phyloP scores from a whole-genome alignment of 2,329 filamentous ascomycete species.

The Colletotrichum orchidophilum region DNA sequence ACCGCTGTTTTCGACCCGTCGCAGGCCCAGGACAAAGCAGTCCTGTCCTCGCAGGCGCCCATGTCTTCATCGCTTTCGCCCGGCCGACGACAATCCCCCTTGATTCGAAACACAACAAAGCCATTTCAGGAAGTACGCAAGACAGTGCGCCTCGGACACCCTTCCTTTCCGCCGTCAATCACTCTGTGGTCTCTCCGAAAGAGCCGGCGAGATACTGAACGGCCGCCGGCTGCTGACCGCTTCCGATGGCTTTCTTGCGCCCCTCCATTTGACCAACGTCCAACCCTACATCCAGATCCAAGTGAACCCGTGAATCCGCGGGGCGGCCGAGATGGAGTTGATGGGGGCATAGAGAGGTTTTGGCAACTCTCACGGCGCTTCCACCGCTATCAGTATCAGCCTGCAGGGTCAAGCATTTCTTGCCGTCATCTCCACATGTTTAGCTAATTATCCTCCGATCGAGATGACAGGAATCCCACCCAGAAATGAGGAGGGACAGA shows the following conservation, averaged over 20 bases:
- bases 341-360: not conserved
- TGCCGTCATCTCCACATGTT: slow-evolving; percentile 26
- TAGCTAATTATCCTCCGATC: slow-evolving; percentile 33
- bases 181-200: slow-evolving; percentile 1
- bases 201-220: slow-evolving; percentile 22
- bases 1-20: slow-evolving; percentile 28
- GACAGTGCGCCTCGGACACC: slow-evolving; percentile 13
- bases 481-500: slow-evolving; percentile 12
- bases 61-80: slow-evolving; percentile 5
- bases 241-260: slow-evolving; percentile 9
- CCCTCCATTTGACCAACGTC: not conserved
- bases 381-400: not conserved
- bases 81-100: slow-evolving; percentile 7
- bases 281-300: not conserved
- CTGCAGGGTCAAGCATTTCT: slow-evolving; percentile 32
- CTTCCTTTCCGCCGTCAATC: not conserved
- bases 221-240: slow-evolving; percentile 19
- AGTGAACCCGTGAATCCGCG: slow-evolving; percentile 4
- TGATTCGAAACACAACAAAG: slow-evolving; percentile 31
- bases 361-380: not conserved
- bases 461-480: not conserved
- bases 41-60: not conserved
- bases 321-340: not conserved
- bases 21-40: slow-evolving; percentile 15
- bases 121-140: slow-evolving; percentile 9